Conservation (phyloP, 208 protist species). For the Acanthamoeba healyi region DNA sequence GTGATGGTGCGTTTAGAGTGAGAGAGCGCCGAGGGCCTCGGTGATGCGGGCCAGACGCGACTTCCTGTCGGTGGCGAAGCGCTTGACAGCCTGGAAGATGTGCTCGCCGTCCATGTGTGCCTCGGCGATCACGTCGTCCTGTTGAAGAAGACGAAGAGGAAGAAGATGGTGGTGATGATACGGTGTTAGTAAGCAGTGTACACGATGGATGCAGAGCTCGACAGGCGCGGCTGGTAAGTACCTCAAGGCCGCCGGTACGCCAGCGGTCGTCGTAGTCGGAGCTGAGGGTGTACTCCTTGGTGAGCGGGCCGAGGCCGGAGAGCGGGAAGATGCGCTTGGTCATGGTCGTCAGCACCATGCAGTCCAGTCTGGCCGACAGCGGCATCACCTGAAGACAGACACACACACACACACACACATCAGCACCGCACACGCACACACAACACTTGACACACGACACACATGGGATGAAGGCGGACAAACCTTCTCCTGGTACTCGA, state of each 20-base stretch:
- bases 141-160: too few species aligned
- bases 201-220: too few species aligned
- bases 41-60: conserved; percentile 38
- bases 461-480: too few species aligned
- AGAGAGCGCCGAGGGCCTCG: conserved; percentile 34
- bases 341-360: conserved; percentile 77
- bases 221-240: too few species aligned
- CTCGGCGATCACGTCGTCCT: conserved; percentile 67
- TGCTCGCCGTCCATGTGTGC: conserved; percentile 47
- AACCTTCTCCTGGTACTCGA: conserved; percentile 75
- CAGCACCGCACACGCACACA: not conserved
- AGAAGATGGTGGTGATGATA: too few species aligned
- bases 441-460: not conserved
- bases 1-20: too few species aligned
- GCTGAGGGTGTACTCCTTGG: conserved; percentile 70
- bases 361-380: conserved; percentile 18
- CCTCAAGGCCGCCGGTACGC: conserved; percentile 61
- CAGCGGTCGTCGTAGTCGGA: conserved; percentile 71
- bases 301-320: conserved; percentile 45
- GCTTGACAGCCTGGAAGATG: conserved; percentile 43
- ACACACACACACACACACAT: not conserved
- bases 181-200: too few species aligned
- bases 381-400: conserved; percentile 55
- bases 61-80: conserved; percentile 44
- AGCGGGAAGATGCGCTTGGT: conserved; percentile 74